These are phyloP conservation scores for Martiniozyma abietophila DNA, from an alignment of 805 yeast genomes.

Conservation along the genomic window DNA sequence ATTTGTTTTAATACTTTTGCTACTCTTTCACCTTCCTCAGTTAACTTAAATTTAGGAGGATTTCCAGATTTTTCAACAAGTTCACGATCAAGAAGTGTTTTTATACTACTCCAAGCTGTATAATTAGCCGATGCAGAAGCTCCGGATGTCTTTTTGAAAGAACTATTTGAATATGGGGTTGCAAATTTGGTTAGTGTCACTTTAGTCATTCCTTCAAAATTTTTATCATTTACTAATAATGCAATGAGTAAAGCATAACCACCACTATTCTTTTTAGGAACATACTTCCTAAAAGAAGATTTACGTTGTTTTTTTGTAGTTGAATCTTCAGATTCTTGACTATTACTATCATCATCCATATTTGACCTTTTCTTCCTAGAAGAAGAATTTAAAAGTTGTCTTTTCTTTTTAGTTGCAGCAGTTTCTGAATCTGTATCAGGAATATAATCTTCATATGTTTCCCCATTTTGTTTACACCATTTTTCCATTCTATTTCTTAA, in stretches of 20 bases:
- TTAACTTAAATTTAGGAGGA: conserved; percentile 52
- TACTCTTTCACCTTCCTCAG: conserved; percentile 58
- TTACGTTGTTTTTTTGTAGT: conserved; percentile 5
- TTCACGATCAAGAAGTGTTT: conserved; percentile 51
- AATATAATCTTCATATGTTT: conserved; percentile 9
- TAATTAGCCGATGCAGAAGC: conserved; percentile 41
- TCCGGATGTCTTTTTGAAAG: conserved; percentile 46
- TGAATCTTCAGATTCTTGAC: conserved; percentile 2
- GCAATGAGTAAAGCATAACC: conserved; percentile 74
- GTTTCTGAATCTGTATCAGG: background rate
- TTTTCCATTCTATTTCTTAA: conserved; percentile 37
- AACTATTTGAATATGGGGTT: conserved; percentile 42
- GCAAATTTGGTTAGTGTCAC: conserved; percentile 50
- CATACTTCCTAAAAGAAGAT: conserved; percentile 32
- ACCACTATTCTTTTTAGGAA: conserved; percentile 72
- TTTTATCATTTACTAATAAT: conserved; percentile 39
- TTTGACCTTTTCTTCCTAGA: conserved; percentile 3
- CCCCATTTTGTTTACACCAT: conserved; percentile 50
- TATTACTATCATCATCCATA: background rate
- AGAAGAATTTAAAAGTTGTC: no score
- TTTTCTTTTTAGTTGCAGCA: background rate
- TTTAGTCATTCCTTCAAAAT: conserved; percentile 51
- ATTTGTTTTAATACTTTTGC: conserved; percentile 48
- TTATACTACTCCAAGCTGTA: conserved; percentile 69
- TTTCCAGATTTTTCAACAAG: conserved; percentile 48